These are phyloP conservation scores for Populus hybrid DNA, from an alignment of 441 rosid genomes.

Conservation along the genomic window DNA sequence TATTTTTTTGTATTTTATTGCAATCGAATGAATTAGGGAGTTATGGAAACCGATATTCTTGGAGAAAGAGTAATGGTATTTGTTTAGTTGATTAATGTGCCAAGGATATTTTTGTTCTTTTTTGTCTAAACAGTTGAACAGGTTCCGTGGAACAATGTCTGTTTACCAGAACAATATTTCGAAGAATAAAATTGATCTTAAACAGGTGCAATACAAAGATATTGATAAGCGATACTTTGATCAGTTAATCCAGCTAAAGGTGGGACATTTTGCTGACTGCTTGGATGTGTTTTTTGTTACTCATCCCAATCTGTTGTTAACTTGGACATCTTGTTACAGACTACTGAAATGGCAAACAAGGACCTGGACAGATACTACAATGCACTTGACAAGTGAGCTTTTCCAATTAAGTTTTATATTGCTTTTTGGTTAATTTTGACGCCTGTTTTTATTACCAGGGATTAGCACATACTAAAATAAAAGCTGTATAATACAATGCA, in stretches of 20 bases:
- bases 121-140: slow-evolving; percentile 51
- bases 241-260: slow-evolving; percentile 96
- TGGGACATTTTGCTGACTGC: slow-evolving; percentile 23
- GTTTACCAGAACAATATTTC: slow-evolving; percentile 84
- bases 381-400: slow-evolving; percentile 97
- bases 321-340: slow-evolving; percentile 48
- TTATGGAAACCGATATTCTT: too few species aligned
- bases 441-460: background rate
- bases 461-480: background rate
- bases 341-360: slow-evolving; percentile 99
- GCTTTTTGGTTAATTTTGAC: background rate
- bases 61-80: background rate
- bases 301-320: slow-evolving; percentile 14
- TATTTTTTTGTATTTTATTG: too few species aligned
- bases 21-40: background rate
- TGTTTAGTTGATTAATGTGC: background rate
- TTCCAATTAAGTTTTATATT: background rate
- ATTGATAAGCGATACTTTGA: slow-evolving; percentile 89
- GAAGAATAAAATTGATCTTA: slow-evolving; percentile 77
- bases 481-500: background rate
- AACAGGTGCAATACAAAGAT: slow-evolving; percentile 88
- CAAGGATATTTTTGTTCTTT: slow-evolving; percentile 7
- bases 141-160: slow-evolving; percentile 74
- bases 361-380: slow-evolving; percentile 96
- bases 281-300: slow-evolving; percentile 18